Base-by-base conservation (phyloP, 768 basidiomycete genomes). In the Suillus cothurnatus region DNA sequence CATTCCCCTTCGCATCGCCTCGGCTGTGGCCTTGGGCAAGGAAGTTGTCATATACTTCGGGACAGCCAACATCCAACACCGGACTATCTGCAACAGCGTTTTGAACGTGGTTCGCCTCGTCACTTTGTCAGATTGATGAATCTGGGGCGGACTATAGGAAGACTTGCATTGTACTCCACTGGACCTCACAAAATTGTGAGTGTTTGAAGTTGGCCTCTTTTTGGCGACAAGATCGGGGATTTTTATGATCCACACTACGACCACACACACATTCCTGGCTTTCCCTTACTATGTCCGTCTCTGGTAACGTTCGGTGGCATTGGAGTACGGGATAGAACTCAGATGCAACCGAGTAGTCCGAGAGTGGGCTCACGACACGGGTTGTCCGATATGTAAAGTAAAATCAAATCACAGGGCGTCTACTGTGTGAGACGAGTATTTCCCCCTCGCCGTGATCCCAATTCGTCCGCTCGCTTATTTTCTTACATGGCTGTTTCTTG, bases 291-390 rank as follows among this genome's bases (percentile, higher is more conserved):
- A 55, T 32, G 11, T 9, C 53, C 19, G 53, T 55, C 31, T 31
- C 28, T 53, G 52, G 52, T 19, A 53, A 53, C 52, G 53, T n/a
- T 52, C 21, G 8, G 53, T 55, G 53, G 53, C 53, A 32, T 31
- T 55, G 31, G 31, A 21, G 52, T 32, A 21, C 52, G 3, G 19
- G 28, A 53, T 53, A 31, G 17, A 17, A 31, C 17, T 0, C 31
- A 31, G 28, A 31, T 53, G 21, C 11, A 2, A 53, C 4, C 19
- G 19, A 21, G 53, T 55, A 55, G 31, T 31, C 17, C 50, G 17
- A 11, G 52, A 53, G 28, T 21, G 14, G 28, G 28, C 17, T 52
- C 50, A 28, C 52, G 19, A 53, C 28, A 32, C 19, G 19, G 28
- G 53, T 11, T 31, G 50, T 52, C 8, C 50, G 11, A 28, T 31